A percentile compares a stretch with the other conserved stretches of the same genome.
These are phyloP conservation scores for Colletotrichum destructivum DNA, from an alignment of 2,329 filamentous ascomycete genomes.

Conservation along the genomic window DNA sequence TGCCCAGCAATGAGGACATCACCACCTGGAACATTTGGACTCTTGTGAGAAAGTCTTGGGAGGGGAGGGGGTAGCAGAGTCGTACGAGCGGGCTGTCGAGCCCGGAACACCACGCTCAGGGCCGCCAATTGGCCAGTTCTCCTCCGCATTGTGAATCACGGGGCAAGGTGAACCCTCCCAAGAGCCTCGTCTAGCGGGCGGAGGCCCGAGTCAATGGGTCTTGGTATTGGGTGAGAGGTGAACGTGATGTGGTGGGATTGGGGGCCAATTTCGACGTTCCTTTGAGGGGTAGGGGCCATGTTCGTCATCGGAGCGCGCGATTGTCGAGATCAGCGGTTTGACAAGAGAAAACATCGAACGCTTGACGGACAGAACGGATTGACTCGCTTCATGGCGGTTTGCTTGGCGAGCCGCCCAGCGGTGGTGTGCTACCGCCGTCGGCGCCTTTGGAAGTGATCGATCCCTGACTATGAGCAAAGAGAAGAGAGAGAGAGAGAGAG, in stretches of 20 bases:
- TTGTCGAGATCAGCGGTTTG: neutral
- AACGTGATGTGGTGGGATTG: neutral
- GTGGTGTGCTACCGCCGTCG: neutral
- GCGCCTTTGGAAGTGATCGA: too few relatives aligned
- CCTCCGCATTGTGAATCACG: neutral
- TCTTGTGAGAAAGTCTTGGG: neutral
- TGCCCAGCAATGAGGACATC: neutral
- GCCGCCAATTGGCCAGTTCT: too few relatives aligned
- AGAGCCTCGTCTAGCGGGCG: neutral
- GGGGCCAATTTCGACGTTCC: neutral
- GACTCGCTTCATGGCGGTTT: neutral
- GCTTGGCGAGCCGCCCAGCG: slow-evolving; percentile 1
- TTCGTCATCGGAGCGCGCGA: neutral
- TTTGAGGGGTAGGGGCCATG: neutral
- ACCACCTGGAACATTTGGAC: neutral
- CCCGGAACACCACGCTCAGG: neutral
- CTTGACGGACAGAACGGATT: neutral
- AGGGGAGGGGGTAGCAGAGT: neutral
- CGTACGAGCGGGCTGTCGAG: neutral
- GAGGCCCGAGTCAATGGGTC: neutral
- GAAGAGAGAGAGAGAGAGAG: too few relatives aligned
- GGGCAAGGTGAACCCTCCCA: neutral
- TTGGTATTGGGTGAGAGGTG: neutral
- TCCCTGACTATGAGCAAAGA: too few relatives aligned
- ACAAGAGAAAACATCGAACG: neutral